phyloP scores from a whole-genome alignment of 1,139 yeast genomes.

The Geotrichum klebahnii region DNA sequence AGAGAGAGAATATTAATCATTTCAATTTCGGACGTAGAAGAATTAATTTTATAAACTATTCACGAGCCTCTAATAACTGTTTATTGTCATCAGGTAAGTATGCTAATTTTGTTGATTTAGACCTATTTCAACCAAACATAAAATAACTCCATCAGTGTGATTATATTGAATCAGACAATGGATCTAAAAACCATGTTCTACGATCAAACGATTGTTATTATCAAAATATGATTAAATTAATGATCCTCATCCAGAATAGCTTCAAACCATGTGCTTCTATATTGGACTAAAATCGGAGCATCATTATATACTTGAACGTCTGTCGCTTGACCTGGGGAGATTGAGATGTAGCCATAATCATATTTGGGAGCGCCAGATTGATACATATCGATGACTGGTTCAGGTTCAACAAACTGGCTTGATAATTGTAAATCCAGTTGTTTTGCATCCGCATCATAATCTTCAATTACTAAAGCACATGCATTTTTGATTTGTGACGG shows the following conservation, averaged over 20 bases:
- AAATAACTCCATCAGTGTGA: too few species aligned
- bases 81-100: too few species aligned
- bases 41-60: too few species aligned
- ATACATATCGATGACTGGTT: slow-evolving; percentile 8
- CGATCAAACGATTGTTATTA: too few species aligned
- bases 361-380: slow-evolving; percentile 1
- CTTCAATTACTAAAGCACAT: slow-evolving; percentile 10
- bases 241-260: background rate
- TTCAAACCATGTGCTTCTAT: slow-evolving; percentile 10
- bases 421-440: slow-evolving; percentile 9
- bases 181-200: too few species aligned
- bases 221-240: too few species aligned
- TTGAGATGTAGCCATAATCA: slow-evolving; percentile 9
- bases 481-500: background rate
- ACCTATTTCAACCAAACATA: too few species aligned
- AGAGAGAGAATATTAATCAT: too few species aligned
- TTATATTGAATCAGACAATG: too few species aligned
- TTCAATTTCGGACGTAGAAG: too few species aligned
- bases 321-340: background rate
- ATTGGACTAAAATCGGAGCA: slow-evolving; percentile 7
- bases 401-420: slow-evolving; percentile 12
- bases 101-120: too few species aligned
- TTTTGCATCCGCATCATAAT: background rate
- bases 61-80: too few species aligned
- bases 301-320: slow-evolving; percentile 4